Evolutionary conservation across 768 basidiomycete genomes (phyloP).

Genomic region (Pleurotus giganteus): DNA sequence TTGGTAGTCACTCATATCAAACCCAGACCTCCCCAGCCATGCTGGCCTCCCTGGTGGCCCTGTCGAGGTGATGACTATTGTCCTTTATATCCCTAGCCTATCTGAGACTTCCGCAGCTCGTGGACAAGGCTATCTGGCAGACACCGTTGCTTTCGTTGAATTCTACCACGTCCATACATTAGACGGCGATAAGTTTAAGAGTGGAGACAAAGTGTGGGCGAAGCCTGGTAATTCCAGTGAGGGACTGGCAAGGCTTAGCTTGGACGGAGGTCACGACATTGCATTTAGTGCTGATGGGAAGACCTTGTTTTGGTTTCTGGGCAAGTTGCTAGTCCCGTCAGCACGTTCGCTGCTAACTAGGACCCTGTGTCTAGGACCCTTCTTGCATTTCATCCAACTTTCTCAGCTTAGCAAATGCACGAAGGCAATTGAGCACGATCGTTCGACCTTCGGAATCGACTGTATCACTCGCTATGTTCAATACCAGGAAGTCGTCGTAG

Average conservation of each 20-base stretch:
- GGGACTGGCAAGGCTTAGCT: slow-evolving; percentile 58
- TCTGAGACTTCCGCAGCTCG: background rate
- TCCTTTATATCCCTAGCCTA: background rate
- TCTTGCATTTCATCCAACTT: slow-evolving; percentile 60
- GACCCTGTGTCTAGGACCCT: slow-evolving; percentile 51
- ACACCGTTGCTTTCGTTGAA: slow-evolving; percentile 63
- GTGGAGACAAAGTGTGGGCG: slow-evolving; percentile 57
- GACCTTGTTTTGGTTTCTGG: slow-evolving; percentile 72
- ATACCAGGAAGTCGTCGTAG: slow-evolving; percentile 55
- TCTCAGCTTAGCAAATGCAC: slow-evolving; percentile 49
- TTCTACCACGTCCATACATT: slow-evolving; percentile 66
- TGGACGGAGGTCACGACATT: slow-evolving; percentile 74
- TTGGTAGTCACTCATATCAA: slow-evolving; percentile 40
- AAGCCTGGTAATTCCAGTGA: slow-evolving; percentile 66
- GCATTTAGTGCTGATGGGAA: slow-evolving; percentile 63
- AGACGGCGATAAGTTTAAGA: slow-evolving; percentile 35
- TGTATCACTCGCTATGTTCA: slow-evolving; percentile 59
- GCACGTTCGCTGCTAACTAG: background rate
- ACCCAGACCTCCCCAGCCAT: background rate
- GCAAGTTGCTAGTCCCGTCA: slow-evolving; percentile 31
- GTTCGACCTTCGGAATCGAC: slow-evolving; percentile 54
- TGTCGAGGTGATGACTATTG: background rate
- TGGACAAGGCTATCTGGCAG: slow-evolving; percentile 21
- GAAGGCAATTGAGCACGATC: slow-evolving; percentile 46
- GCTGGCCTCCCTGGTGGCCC: background rate